Base-by-base conservation (phyloP, 805 yeast species). In the Kluyveromyces dobzhanskii region DNA sequence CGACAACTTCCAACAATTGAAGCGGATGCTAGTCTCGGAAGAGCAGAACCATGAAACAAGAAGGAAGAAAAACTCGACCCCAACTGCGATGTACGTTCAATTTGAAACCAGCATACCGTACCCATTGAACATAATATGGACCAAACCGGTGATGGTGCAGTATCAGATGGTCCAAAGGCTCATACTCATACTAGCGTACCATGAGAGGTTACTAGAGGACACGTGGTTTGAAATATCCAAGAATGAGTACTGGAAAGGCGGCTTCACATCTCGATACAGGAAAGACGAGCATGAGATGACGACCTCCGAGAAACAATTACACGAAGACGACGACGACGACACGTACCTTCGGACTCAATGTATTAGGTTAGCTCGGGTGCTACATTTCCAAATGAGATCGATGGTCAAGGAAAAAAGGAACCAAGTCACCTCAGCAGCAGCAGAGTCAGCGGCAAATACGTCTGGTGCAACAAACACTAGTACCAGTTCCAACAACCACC, bases 101-200 rank as follows among this genome's bases (percentile, higher is more conserved):
- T 59, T 81, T 32, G 76, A 78, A 30, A 43, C 80, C 6, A 59
- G 69, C n/a, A 58, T 88, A 17, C 96, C 97, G 3, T 92, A 85
- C 54, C 99, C 99, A 0, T 61, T 86, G 35, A 86, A 86, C 51
- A 66, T 90, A 18, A 67, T 92, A 1, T 63, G 86, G 1, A 76
- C 83, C 13, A 73, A 78, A 39, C 80, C 86, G 12, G 76, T 80
- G 18, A 65, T 85, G 13, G 70, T 78, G 35, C 85, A 92, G 45
- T 86, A 81, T 53, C 95, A 90, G 56, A 65, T 85, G 26, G 63
- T 87, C 34, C 85, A 84, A 49, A 73, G 96, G 45, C 78, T 84
- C 46, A 64, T 83, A 28, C 58, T 80, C 30, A 69, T 77, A 24
- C 53, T 85, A n/a, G 78, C 78, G 44, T 76, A 75, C 50, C 67